Base-by-base conservation (phyloP, 1,139 yeast species). In the Taphrina flavorubra region DNA sequence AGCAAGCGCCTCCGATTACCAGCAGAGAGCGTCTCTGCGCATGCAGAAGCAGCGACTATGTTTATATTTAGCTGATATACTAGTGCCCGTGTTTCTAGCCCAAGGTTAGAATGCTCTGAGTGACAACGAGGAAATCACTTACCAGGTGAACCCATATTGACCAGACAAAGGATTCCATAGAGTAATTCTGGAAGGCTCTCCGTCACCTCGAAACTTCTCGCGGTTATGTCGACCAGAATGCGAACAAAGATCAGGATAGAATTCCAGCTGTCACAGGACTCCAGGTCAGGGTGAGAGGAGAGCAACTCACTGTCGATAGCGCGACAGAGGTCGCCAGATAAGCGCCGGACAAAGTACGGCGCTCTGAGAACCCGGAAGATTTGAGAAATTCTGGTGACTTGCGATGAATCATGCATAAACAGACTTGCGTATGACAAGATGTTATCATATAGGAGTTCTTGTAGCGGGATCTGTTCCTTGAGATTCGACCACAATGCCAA, bases 351-450 rank as follows among this genome's bases (percentile, higher is more conserved):
- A n/a, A 42, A 25, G 53, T 42, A 42, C 2, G 62, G 62, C 2
- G 51, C 39, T n/a, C 42, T 14, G 4, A 58, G 16, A 25, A 44
- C 25, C 4, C 62, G 37, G 8, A 58, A 46, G 2, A 58, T 58
- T 7, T 44, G 62, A 20, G 53, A 58, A 5, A 58, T 47, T 40
- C 20, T 58, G 62, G 20, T 58, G 10, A 58, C 53, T 25, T 58
- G 53, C 18, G 39, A 14, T 14, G 62, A 58, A 7, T 42, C 51
- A 31, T 58, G 42, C 20, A 3, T 6, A 16, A 25, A 44, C 3
- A 58, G 40, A 16, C 25, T 25, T 18, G 62, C 62, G 25, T 58
- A 44, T 2, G 62, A 58, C 14, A 18, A 7, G 11, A 58, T 20
- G 53, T 10, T 42, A 8, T 58, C 62, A 31, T 44, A 36, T 1